These are phyloP conservation scores for Marasmius oreades DNA, from an alignment of 1,284 basidiomycete genomes.

Conservation along the genomic window DNA sequence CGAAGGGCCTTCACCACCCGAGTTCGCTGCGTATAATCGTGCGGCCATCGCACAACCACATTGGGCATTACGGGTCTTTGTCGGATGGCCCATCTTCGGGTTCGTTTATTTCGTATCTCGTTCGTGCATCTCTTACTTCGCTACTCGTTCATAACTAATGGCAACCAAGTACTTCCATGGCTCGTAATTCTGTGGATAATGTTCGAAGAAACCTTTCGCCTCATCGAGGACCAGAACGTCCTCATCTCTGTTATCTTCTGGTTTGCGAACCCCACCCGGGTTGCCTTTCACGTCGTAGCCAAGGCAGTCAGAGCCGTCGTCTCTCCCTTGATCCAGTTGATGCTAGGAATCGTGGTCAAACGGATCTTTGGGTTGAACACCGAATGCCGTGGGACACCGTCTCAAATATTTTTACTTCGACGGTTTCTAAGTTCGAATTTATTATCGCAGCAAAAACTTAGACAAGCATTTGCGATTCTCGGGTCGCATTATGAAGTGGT, in stretches of 20 bases:
- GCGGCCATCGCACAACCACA: constrained; percentile 29
- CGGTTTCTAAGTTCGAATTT: constrained; percentile 35
- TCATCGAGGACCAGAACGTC: constrained; percentile 23
- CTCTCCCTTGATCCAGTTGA: constrained; percentile 35
- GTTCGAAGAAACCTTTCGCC: constrained; percentile 28
- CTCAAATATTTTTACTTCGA: constrained; percentile 31
- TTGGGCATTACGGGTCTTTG: constrained; percentile 28
- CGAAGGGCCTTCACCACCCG: constrained; percentile 32
- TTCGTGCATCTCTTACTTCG: constrained; percentile 2
- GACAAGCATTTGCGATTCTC: constrained; percentile 35
- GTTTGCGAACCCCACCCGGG: constrained; percentile 38
- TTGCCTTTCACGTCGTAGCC: constrained; percentile 35
- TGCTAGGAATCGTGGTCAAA: constrained; percentile 37
- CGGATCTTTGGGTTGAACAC: constrained; percentile 35
- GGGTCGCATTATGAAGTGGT: constrained; percentile 42
- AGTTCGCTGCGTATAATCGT: constrained; percentile 36
- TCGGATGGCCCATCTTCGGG: constrained; percentile 36
- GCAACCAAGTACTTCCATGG: constrained; percentile 37
- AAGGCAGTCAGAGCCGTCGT: constrained; percentile 33
- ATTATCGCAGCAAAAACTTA: constrained; percentile 32
- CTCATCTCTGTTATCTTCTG: constrained; percentile 39
- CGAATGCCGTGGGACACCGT: constrained; percentile 19
- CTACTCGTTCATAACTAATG: neutral
- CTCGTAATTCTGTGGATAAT: constrained; percentile 35
- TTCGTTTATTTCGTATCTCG: constrained; percentile 22